These are phyloP conservation scores for Phalaenopsis hybrid DNA, from an alignment of 116 monocot species.

Conservation along the genomic window DNA sequence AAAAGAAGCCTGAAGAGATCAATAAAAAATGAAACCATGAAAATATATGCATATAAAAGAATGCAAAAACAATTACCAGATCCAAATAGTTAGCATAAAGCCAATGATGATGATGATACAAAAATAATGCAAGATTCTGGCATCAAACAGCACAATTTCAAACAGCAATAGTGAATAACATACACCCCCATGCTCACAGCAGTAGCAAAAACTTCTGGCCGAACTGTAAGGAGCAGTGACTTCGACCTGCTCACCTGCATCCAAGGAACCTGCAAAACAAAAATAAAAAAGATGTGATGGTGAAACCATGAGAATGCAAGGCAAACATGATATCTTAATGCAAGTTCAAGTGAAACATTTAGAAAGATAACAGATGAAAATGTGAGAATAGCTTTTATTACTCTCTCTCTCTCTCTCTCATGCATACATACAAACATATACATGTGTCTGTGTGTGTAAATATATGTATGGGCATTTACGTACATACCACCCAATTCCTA, in stretches of 20 bases:
- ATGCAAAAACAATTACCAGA: neutral
- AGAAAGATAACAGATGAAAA: neutral
- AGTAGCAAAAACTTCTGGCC: slow-evolving; percentile 44
- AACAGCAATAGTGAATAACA: slow-evolving; percentile 18
- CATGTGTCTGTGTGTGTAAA: no score
- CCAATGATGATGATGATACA: neutral
- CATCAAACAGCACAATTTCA: neutral
- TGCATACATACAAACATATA: no score
- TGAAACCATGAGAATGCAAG: neutral
- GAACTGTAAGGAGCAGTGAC: slow-evolving; percentile 56
- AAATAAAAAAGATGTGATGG: neutral
- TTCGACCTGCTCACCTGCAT: slow-evolving; percentile 96
- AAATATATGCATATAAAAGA: neutral
- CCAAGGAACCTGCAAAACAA: slow-evolving; percentile 76
- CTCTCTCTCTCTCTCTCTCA: no score
- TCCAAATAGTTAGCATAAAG: neutral
- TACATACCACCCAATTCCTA: no score
- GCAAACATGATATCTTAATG: neutral
- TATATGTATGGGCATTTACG: no score
- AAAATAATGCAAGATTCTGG: neutral
- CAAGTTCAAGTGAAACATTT: neutral
- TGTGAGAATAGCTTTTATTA: neutral
- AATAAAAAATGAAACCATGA: neutral
- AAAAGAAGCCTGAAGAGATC: neutral
- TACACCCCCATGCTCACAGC: slow-evolving; percentile 71